phyloP scores from a whole-genome alignment of 345 rosid species.

The Balakata baccata region DNA sequence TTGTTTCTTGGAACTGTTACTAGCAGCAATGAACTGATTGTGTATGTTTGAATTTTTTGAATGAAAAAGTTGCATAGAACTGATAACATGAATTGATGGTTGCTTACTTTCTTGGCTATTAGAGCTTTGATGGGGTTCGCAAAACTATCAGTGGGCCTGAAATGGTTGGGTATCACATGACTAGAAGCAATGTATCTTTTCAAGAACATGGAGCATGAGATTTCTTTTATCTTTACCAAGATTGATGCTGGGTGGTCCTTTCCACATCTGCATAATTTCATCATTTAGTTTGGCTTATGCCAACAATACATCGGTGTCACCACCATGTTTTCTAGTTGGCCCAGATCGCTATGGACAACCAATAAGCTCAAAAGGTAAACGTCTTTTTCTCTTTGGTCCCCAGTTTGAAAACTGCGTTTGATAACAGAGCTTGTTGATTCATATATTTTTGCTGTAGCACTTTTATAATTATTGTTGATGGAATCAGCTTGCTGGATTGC shows the following conservation, averaged over 20 bases:
- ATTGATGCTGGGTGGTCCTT: constrained; percentile 31
- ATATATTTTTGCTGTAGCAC: constrained; percentile 15
- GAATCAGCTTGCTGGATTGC: constrained; percentile 24
- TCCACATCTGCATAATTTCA: constrained; percentile 23
- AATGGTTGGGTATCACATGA: constrained; percentile 36
- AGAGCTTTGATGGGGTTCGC: constrained; percentile 24
- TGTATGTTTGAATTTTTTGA: constrained; percentile 10
- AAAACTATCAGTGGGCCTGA: constrained; percentile 41
- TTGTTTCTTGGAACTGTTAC: not conserved
- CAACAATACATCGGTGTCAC: constrained; percentile 30
- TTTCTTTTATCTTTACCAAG: constrained; percentile 26
- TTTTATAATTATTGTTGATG: constrained; percentile 25
- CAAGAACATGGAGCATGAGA: constrained; percentile 36
- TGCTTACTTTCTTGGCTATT: constrained; percentile 36
- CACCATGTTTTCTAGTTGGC: constrained; percentile 21
- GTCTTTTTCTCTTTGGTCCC: constrained; percentile 32
- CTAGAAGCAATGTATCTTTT: constrained; percentile 42
- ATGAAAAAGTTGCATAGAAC: constrained; percentile 13
- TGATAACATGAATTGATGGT: constrained; percentile 11
- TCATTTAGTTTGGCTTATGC: constrained; percentile 26
- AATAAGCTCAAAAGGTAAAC: constrained; percentile 21
- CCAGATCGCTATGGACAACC: constrained; percentile 22
- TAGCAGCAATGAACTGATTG: not conserved
- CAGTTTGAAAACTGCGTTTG: constrained; percentile 22
- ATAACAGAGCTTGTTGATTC: constrained; percentile 20